Evolutionary conservation across 2,329 filamentous ascomycete genomes (phyloP), one percentile per base, ranked within the genome.

Genomic region (Scorias spongiosa): DNA sequence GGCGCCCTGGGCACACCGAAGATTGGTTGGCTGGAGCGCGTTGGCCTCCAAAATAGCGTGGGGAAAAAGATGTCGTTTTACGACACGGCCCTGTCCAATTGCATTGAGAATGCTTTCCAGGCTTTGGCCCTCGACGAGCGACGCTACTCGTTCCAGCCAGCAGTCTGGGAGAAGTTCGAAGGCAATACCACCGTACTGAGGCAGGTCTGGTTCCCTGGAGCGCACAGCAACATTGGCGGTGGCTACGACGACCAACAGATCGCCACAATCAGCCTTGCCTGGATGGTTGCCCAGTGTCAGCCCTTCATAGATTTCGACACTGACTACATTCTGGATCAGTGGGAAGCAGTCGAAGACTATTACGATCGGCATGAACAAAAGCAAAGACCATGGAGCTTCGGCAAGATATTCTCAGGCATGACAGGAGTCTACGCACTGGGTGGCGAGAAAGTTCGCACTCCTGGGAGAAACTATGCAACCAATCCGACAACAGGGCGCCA

Each of bases 251-350:
- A 69, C 44, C 62, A 66, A 48, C 64, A 71, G 29, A 61, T 71
- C 29, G 65, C 68, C 10, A 69, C 73, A 36, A 71, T 75, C 26
- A 65, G 67, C 5, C 56, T 75, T 1, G 72, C 71, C 3, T 76
- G 72, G 72, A 75, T 76, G 72, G 71, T 75, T 52, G 64, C 66
- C 42, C 70, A 74, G 45, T 55, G 73, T 39, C 60, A 65, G 42
- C 63, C 63, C 1, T 68, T 69, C 39, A 52, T 69, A 45, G 68
- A 70, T 46, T 64, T 71, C 52, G 59, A 69, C 42, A 57, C 62
- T 3, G 64, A 68, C 39, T 71, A 69, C 48, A 47, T 71, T 12
- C 61, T 69, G 18, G 66, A 69, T 48, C 63, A 69, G 43, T 65
- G 68, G 44, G 66, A 68, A 15, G 56, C 63, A 20, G 68, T 64